These are phyloP conservation scores for Mycena maculata DNA, from an alignment of 768 basidiomycete genomes.

Conservation along the genomic window DNA sequence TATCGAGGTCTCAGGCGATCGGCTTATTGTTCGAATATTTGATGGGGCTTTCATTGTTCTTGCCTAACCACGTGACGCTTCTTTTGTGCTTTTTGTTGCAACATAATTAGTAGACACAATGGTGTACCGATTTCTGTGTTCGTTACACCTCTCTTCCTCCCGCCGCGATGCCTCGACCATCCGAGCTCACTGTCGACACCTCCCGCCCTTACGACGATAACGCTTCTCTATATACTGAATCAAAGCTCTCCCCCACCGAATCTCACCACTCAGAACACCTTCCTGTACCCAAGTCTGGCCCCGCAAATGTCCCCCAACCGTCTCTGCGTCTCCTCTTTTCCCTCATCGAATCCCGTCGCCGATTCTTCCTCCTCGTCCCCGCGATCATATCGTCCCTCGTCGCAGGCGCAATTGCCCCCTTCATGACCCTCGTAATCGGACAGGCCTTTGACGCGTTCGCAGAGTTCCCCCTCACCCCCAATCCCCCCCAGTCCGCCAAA, in stretches of 20 bases:
- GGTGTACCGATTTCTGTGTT: too few relatives aligned
- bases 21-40: neutral
- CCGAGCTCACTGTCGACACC: conserved; percentile 31
- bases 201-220: conserved; percentile 32
- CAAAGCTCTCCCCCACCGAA: conserved; percentile 29
- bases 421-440: conserved; percentile 88
- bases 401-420: conserved; percentile 80
- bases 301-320: conserved; percentile 47
- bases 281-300: conserved; percentile 32
- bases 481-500: conserved; percentile 46
- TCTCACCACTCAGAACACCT: conserved; percentile 23
- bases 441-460: conserved; percentile 81
- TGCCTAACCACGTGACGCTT: too few relatives aligned
- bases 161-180: conserved; percentile 29
- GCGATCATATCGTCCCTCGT: conserved; percentile 70
- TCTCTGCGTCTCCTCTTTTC: conserved; percentile 76
- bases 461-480: conserved; percentile 38
- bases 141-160: conserved; percentile 25
- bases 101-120: too few relatives aligned
- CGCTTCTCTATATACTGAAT: conserved; percentile 25
- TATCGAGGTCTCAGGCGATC: neutral
- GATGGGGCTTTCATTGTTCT: too few relatives aligned
- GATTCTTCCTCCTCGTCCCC: conserved; percentile 69
- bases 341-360: conserved; percentile 67
- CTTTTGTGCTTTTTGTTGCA: too few relatives aligned